Conservation (phyloP, 2,329 filamentous ascomycete genomes). For the Claviceps spartinae region DNA sequence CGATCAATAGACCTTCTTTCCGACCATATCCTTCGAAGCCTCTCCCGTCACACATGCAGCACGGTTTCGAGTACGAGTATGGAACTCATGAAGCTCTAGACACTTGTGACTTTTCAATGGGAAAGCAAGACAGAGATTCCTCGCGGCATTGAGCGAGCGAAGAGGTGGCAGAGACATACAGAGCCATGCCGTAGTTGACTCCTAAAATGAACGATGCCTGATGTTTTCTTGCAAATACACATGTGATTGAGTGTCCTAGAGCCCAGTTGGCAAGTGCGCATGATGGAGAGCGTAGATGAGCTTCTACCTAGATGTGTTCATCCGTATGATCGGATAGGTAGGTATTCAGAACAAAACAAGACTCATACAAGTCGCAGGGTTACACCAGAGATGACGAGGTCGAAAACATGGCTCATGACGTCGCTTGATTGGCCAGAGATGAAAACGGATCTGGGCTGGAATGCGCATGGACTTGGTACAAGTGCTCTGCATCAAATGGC, state of each 20-base stretch:
- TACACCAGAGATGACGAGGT: not conserved
- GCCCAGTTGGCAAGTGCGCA: too few species aligned
- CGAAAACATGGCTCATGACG: too few species aligned
- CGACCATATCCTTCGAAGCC: conserved; percentile 36
- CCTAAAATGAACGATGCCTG: not conserved
- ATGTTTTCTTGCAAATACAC: too few species aligned
- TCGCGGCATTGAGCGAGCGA: not conserved
- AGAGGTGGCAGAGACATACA: conserved; percentile 1
- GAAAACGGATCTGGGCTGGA: not conserved
- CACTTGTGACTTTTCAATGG: not conserved
- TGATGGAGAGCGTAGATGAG: too few species aligned
- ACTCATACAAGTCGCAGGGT: not conserved
- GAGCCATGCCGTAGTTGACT: conserved; percentile 1
- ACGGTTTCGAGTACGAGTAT: not conserved
- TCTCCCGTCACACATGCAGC: conserved; percentile 34
- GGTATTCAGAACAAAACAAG: too few species aligned
- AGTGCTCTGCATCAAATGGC: too few species aligned
- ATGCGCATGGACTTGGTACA: too few species aligned
- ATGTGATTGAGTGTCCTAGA: too few species aligned
- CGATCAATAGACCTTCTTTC: conserved; percentile 32
- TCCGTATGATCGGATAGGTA: too few species aligned
- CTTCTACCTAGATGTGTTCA: too few species aligned
- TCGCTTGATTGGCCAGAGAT: not conserved
- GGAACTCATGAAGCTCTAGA: too few species aligned
- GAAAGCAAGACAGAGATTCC: not conserved